These are phyloP conservation scores for Brassica juncea DNA, from an alignment of 345 rosid species.

Conservation along the genomic window DNA sequence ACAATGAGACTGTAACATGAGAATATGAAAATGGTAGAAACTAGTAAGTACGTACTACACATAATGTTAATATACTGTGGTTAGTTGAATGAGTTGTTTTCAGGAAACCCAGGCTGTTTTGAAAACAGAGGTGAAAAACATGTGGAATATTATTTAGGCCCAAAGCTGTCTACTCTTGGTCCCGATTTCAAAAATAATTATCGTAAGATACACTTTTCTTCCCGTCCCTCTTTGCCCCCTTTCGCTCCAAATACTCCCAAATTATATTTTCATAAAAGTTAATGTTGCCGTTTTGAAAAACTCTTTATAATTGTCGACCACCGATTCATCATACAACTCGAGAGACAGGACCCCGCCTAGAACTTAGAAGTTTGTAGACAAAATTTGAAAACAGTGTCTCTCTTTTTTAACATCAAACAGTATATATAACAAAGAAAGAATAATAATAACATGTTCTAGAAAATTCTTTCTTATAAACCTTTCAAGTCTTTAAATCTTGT, in stretches of 20 bases:
- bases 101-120: conserved; percentile 18
- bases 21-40: not conserved
- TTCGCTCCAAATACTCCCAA: conserved; percentile 33
- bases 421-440: not conserved
- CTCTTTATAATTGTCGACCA: conserved; percentile 7
- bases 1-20: too few relatives aligned
- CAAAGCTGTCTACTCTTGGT: conserved; percentile 37
- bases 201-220: not conserved
- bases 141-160: conserved; percentile 33
- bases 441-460: not conserved
- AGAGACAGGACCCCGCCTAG: conserved; percentile 35
- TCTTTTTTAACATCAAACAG: conserved; percentile 12
- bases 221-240: conserved; percentile 38
- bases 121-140: conserved; percentile 22
- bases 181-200: not conserved
- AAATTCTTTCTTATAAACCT: not conserved
- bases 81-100: conserved; percentile 2
- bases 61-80: not conserved
- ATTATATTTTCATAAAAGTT: not conserved
- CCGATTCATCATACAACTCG: conserved; percentile 3
- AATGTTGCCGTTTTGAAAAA: not conserved
- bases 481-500: not conserved
- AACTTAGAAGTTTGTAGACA: conserved; percentile 21
- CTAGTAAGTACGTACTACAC: conserved; percentile 10
- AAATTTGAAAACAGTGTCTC: conserved; percentile 12